Percentiles rank a stretch among this genome's conserved stretches.
phyloP scores from a whole-genome alignment of 306 rosid genomes.

The Alnus rubra region DNA sequence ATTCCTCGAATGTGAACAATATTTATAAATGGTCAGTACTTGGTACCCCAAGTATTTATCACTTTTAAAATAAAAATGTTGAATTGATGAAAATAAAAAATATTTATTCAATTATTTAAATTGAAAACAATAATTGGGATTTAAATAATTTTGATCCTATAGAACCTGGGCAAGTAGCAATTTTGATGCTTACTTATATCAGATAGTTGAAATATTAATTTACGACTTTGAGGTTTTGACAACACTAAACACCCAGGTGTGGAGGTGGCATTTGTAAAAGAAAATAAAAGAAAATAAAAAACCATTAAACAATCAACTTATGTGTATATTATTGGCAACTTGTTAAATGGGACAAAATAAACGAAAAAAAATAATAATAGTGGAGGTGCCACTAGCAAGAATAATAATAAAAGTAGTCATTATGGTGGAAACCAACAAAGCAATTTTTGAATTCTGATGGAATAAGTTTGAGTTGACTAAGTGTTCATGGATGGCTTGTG shows the following conservation, averaged over 20 bases:
- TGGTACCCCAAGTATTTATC: too few species aligned
- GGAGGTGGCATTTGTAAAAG: not conserved
- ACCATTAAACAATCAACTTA: not conserved
- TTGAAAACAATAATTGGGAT: too few species aligned
- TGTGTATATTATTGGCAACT: not conserved
- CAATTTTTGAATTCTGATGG: not conserved
- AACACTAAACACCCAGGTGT: not conserved
- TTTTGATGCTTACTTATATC: not conserved
- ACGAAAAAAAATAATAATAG: not conserved
- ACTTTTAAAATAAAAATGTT: too few species aligned
- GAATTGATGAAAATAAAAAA: too few species aligned
- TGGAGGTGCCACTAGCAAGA: not conserved
- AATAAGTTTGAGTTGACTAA: too few species aligned
- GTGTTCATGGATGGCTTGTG: too few species aligned
- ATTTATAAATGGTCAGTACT: too few species aligned
- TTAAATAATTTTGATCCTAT: too few species aligned
- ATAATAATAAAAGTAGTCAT: not conserved
- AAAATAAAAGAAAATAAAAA: not conserved
- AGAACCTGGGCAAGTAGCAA: not conserved
- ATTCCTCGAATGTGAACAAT: too few species aligned
- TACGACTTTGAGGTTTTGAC: not conserved
- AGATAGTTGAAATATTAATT: too few species aligned
- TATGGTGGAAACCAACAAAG: not conserved
- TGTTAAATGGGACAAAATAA: not conserved
- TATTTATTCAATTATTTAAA: too few species aligned